These are phyloP conservation scores for Yarrowia sp. DNA, from an alignment of 805 yeast species.

Conservation along the genomic window DNA sequence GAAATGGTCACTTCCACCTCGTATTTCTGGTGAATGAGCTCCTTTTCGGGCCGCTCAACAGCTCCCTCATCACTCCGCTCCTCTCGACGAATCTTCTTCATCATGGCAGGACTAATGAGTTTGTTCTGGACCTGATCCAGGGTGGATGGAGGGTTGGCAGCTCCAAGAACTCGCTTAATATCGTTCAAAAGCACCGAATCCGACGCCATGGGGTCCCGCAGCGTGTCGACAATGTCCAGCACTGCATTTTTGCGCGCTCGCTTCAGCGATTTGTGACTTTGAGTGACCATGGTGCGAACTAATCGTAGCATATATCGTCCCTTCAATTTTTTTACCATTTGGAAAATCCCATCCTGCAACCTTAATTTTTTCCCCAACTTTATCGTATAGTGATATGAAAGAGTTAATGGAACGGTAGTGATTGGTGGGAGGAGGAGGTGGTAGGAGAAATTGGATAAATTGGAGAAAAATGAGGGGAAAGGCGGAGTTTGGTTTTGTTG, in stretches of 20 bases:
- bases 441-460: not conserved
- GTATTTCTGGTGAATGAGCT: constrained; percentile 17
- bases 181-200: constrained; percentile 75
- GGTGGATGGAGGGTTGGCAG: not conserved
- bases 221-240: not conserved
- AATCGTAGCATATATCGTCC: not conserved
- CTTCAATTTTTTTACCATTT: not conserved
- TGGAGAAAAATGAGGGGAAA: not conserved
- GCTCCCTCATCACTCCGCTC: not conserved
- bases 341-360: not conserved
- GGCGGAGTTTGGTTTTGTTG: not conserved
- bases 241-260: constrained; percentile 17
- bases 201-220: constrained; percentile 70
- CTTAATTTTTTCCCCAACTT: not conserved
- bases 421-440: not conserved
- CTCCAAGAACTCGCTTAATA: constrained; percentile 42
- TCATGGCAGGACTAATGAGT: not conserved
- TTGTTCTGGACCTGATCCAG: constrained; percentile 13
- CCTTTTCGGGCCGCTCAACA: not conserved
- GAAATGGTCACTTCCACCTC: constrained; percentile 52
- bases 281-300: constrained; percentile 14
- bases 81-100: constrained; percentile 9
- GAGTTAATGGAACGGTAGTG: not conserved
- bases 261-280: constrained; percentile 17
- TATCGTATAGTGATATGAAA: not conserved